Conservation (phyloP, 1,284 basidiomycete species). For the Entoloma clypeatum region DNA sequence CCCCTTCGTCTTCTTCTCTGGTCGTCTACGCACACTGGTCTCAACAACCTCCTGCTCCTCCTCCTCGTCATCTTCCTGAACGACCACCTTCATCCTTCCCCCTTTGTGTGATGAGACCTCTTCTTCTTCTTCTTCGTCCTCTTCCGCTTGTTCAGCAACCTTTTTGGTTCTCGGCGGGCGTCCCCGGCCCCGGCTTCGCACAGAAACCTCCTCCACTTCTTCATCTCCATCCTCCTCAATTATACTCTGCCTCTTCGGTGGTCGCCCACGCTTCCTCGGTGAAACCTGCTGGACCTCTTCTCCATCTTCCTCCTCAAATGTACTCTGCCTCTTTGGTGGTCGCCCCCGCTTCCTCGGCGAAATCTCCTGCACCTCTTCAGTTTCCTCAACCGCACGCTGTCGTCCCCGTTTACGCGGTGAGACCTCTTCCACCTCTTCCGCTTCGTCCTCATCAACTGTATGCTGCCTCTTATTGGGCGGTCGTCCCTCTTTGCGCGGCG, state of each 20-base stretch:
- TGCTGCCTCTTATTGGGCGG: conserved; percentile 2
- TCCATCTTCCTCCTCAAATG: no score
- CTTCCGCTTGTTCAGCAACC: no score
- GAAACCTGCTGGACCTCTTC: no score
- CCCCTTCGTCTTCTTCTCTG: neutral
- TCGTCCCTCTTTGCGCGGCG: conserved; percentile 4
- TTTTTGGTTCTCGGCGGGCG: no score
- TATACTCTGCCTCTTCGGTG: neutral
- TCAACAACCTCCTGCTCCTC: neutral
- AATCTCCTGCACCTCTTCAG: conserved; percentile 1
- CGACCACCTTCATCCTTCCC: no score
- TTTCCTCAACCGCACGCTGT: conserved; percentile 9
- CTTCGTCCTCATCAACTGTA: conserved; percentile 1
- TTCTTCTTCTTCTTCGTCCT: no score
- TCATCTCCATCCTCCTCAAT: conserved; percentile 7
- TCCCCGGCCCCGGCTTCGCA: no score
- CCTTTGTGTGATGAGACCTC: no score
- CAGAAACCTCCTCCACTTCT: conserved; percentile 9
- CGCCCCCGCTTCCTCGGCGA: neutral
- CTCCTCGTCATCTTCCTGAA: conserved; percentile 8
- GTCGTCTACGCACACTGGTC: neutral
- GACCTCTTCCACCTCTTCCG: conserved; percentile 6
- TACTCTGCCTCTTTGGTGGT: neutral
- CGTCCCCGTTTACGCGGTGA: no score
- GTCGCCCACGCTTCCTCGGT: neutral